Conservation (phyloP, 768 basidiomycete genomes). For the Agrocybe praecox region DNA sequence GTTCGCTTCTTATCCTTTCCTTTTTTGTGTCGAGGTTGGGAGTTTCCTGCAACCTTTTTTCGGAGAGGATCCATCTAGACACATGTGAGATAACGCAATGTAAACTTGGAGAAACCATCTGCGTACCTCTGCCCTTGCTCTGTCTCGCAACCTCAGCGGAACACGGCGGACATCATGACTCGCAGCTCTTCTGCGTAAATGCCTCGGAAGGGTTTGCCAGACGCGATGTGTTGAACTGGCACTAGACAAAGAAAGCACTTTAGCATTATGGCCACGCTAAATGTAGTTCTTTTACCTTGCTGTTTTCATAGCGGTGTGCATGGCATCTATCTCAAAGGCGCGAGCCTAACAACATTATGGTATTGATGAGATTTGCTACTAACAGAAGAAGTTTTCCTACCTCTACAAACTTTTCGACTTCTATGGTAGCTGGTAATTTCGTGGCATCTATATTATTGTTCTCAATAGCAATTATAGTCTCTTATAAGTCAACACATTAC, state of each 20-base stretch:
- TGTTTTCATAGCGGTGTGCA: constrained; percentile 84
- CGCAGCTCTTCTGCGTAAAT: constrained; percentile 89
- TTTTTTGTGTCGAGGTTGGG: constrained; percentile 67
- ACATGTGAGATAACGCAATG: background rate
- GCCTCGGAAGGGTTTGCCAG: constrained; percentile 93
- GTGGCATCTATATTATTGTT: constrained; percentile 47
- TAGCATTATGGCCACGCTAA: background rate
- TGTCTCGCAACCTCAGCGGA: constrained; percentile 78
- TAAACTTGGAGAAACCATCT: constrained; percentile 8
- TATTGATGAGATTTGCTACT: background rate
- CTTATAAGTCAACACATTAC: background rate
- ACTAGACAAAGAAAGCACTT: constrained; percentile 35
- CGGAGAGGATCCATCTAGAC: constrained; percentile 50
- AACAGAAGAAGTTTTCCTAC: constrained; percentile 36
- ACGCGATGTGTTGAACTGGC: constrained; percentile 74
- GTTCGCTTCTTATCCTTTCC: constrained; percentile 58
- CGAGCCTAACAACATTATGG: constrained; percentile 57
- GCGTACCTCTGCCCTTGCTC: constrained; percentile 81
- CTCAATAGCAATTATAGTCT: background rate
- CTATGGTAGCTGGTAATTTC: constrained; percentile 71
- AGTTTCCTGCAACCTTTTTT: constrained; percentile 39
- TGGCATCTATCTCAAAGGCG: constrained; percentile 87
- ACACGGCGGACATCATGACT: constrained; percentile 94
- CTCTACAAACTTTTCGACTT: constrained; percentile 89
- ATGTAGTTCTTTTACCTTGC: constrained; percentile 56